Evolutionary conservation across 2,329 filamentous ascomycete species (phyloP), one percentile per base, ranked within the genome.

Genomic region (Paradendryphiella salina): DNA sequence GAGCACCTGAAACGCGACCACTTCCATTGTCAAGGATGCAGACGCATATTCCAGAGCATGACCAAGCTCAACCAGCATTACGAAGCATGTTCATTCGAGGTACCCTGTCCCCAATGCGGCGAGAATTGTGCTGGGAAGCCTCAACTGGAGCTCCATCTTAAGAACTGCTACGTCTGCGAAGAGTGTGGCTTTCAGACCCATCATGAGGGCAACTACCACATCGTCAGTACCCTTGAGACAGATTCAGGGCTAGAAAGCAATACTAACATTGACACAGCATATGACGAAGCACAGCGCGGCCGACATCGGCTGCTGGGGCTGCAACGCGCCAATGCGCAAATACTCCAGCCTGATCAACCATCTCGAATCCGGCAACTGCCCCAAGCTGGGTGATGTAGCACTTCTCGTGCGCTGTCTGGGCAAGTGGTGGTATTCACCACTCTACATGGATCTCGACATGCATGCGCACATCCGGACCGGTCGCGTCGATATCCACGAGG

Each of bases 351-450:
- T 70, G 3, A 63, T 71, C 46, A 59, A 63, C 35, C 70, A 72
- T 40, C 59, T 71, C 57, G 83, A 85, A 60, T 83, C 80, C 4
- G 70, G 87, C 17, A 85, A 88, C 66, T 88, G 90, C 66, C 82
- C 82, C 14, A 79, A 86, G 23, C 85, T 85, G 0, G 84, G 85
- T 0, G 84, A 90, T 71, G 85, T 61, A 1, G 31, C 52, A 1
- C 50, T 52, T 14, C 54, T 71, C 18, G 47, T 56, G 8, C 52
- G 41, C 3, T 59, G 57, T 20, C 64, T 72, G 1, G 68, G 69
- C 6, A 62, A 56, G 23, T 71, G 66, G 65, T 72, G 67, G 67
- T 69, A 70, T 52, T 67, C 67, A 0, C 37, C 65, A 1, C 55
- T 70, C 0, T 72, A 63, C 55, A 72, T 72, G 67, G 67, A 71